Percentiles rank a stretch among this genome's conserved stretches.
Conservation (phyloP, 768 basidiomycete genomes). For the Boletales sp. region DNA sequence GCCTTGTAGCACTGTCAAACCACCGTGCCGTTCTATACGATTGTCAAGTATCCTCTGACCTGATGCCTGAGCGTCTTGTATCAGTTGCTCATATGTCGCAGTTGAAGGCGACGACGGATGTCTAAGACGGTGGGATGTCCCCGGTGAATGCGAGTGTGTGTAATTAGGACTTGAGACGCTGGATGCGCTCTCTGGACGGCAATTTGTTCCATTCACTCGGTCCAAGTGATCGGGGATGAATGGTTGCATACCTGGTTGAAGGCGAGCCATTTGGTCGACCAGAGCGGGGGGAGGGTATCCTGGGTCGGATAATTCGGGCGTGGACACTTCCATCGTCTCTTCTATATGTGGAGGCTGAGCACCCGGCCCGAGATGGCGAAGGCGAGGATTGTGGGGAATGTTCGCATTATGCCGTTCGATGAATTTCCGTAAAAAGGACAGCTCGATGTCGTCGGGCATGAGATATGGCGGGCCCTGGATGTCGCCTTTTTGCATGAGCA, state of each 20-base stretch:
- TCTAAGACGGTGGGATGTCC: slow-evolving; percentile 32
- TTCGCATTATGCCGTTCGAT: slow-evolving; percentile 75
- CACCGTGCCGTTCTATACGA: background rate
- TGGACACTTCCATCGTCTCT: slow-evolving; percentile 32
- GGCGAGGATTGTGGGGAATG: slow-evolving; percentile 75
- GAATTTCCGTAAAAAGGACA: slow-evolving; percentile 77
- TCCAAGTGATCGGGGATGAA: background rate
- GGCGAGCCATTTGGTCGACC: slow-evolving; percentile 33
- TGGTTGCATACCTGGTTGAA: slow-evolving; percentile 30
- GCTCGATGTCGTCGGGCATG: slow-evolving; percentile 77
- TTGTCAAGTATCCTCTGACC: slow-evolving; percentile 39
- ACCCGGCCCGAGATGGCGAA: slow-evolving; percentile 49
- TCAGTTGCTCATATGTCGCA: slow-evolving; percentile 48
- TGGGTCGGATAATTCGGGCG: slow-evolving; percentile 32
- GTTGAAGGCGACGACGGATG: slow-evolving; percentile 51
- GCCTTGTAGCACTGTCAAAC: slow-evolving; percentile 35
- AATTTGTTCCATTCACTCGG: slow-evolving; percentile 4
- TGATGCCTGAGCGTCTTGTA: slow-evolving; percentile 56
- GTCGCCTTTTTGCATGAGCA: slow-evolving; percentile 85
- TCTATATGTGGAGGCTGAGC: slow-evolving; percentile 32
- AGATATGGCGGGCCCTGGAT: slow-evolving; percentile 79
- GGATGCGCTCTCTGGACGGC: slow-evolving; percentile 23
- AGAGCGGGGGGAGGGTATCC: slow-evolving; percentile 28
- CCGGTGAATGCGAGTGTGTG: slow-evolving; percentile 30
- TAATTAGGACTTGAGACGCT: slow-evolving; percentile 31